These are phyloP conservation scores for Rubroboletus pulcherrimus DNA, from an alignment of 768 basidiomycete species.

Conservation along the genomic window DNA sequence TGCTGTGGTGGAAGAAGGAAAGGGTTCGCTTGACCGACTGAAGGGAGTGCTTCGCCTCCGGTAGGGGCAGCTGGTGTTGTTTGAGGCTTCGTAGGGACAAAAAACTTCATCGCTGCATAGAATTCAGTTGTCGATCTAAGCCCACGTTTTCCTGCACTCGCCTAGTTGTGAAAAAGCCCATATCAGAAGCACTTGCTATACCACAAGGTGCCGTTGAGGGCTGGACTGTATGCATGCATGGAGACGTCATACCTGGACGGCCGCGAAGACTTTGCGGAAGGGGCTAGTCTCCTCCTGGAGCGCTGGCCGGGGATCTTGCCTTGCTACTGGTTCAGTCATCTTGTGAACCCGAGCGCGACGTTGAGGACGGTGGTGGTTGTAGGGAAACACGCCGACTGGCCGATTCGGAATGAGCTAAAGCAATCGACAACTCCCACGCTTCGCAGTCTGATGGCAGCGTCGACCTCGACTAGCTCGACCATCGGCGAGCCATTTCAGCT, in stretches of 20 bases:
- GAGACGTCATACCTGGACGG: conserved; percentile 40
- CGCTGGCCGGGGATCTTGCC: conserved; percentile 18
- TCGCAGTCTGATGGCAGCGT: background rate
- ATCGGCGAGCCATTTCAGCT: conserved; percentile 31
- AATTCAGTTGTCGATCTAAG: background rate
- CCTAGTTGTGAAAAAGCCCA: conserved; percentile 67
- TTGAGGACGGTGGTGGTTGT: conserved; percentile 4
- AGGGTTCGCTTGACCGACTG: conserved; percentile 39
- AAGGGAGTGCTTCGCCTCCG: conserved; percentile 10
- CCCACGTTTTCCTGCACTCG: conserved; percentile 27
- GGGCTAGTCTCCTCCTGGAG: conserved; percentile 34
- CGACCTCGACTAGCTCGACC: conserved; percentile 27
- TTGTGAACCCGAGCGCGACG: conserved; percentile 2
- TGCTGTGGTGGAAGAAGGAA: conserved; percentile 52
- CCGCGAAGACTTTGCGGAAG: conserved; percentile 33
- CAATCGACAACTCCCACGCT: conserved; percentile 23
- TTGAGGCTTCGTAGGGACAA: conserved; percentile 35
- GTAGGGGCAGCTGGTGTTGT: conserved; percentile 29
- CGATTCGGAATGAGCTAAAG: background rate
- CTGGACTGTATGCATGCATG: conserved; percentile 1
- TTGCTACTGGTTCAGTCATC: conserved; percentile 25
- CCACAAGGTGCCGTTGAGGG: conserved; percentile 4
- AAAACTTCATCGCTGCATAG: conserved; percentile 42
- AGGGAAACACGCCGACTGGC: background rate
- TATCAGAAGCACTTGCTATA: conserved; percentile 65